These are phyloP conservation scores for Aspergillus clavatus DNA, from an alignment of 2,329 filamentous ascomycete genomes.

Conservation along the genomic window DNA sequence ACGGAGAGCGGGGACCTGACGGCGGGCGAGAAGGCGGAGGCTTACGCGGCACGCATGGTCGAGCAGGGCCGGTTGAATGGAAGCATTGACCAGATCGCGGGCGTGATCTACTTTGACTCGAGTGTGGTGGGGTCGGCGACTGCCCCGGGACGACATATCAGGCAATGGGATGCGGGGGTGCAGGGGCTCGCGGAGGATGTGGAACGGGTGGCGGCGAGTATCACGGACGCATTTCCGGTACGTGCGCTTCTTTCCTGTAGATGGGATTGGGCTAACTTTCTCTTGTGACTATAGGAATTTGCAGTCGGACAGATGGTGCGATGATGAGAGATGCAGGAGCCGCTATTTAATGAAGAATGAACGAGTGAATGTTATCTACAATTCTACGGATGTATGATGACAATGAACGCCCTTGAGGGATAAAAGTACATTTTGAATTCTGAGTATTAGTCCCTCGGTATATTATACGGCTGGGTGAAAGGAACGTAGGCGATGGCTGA, in stretches of 20 bases:
- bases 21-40: conserved; percentile 71
- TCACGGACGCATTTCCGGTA: conserved; percentile 77
- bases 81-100: conserved; percentile 89
- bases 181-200: conserved; percentile 83
- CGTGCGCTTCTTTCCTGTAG: conserved; percentile 22
- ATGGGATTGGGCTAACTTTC: not conserved
- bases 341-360: conserved; percentile 13
- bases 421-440: too few relatives aligned
- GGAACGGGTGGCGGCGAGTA: conserved; percentile 74
- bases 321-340: conserved; percentile 19
- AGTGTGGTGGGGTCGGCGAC: conserved; percentile 60
- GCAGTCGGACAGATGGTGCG: conserved; percentile 33
- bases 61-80: conserved; percentile 86
- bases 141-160: conserved; percentile 66
- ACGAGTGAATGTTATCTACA: conserved; percentile 7
- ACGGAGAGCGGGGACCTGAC: conserved; percentile 45
- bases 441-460: too few relatives aligned
- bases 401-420: too few relatives aligned
- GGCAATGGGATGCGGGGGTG: conserved; percentile 85
- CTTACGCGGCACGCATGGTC: conserved; percentile 90
- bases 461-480: too few relatives aligned
- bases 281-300: conserved; percentile 27
- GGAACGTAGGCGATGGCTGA: too few relatives aligned
- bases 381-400: not conserved
- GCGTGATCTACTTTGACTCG: conserved; percentile 78